These are phyloP conservation scores for Phytophthora uliginosa DNA, from an alignment of 352 stramenopile species.

Conservation along the genomic window DNA sequence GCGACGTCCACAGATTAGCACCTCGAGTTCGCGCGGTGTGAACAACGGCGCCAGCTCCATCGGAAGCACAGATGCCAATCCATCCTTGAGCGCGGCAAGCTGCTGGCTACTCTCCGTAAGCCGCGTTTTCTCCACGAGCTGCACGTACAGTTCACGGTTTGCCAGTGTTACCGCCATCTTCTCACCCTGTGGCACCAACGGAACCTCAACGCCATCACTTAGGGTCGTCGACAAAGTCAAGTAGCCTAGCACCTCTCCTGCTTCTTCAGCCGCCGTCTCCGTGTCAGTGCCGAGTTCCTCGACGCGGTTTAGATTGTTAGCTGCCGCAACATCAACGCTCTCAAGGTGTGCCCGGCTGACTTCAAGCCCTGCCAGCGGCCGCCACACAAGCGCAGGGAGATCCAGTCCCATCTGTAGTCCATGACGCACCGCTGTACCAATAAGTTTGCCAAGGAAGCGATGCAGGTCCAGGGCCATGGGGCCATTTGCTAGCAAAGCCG, in stretches of 20 bases:
- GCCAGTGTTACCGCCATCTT: constrained; percentile 71
- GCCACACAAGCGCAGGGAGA: constrained; percentile 90
- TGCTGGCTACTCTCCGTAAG: constrained; percentile 88
- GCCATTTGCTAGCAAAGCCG: constrained; percentile 82
- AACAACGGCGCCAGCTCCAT: constrained; percentile 98
- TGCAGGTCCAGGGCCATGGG: constrained; percentile 95
- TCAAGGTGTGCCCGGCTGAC: constrained; percentile 82
- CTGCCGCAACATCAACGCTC: constrained; percentile 77
- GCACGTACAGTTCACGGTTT: constrained; percentile 72
- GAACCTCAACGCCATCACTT: constrained; percentile 84
- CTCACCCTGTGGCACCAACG: constrained; percentile 74
- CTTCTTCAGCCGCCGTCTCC: constrained; percentile 35
- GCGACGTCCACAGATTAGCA: constrained; percentile 96
- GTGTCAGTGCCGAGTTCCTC: constrained; percentile 58
- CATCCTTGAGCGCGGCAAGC: constrained; percentile 78
- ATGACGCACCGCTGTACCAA: constrained; percentile 96
- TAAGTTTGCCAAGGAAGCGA: constrained; percentile 97
- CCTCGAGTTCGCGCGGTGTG: constrained; percentile 96
- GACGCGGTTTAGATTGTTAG: constrained; percentile 76
- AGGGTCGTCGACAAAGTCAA: constrained; percentile 83
- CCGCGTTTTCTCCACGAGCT: constrained; percentile 74
- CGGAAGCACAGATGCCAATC: constrained; percentile 96
- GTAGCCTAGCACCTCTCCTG: constrained; percentile 71
- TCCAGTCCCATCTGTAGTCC: constrained; percentile 96
- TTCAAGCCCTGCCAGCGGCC: constrained; percentile 83